Conservation (phyloP, 805 yeast genomes). For the Ogataea salicorniae region DNA sequence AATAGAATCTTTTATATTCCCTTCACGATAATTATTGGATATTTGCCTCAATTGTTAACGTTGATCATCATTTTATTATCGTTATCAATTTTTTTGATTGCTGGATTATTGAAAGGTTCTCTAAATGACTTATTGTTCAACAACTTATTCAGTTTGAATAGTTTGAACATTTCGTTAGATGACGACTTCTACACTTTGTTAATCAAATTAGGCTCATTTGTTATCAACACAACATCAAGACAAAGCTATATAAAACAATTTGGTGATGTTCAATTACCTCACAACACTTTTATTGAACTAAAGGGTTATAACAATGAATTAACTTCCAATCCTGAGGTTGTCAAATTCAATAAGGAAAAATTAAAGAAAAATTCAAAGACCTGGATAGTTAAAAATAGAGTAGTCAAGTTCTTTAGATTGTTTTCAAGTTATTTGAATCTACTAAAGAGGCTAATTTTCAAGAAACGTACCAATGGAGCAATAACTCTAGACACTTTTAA, state of each 20-base stretch:
- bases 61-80: slow-evolving; percentile 48
- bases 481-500: background rate
- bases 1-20: slow-evolving; percentile 49
- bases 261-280: slow-evolving; percentile 42
- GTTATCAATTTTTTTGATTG: slow-evolving; percentile 46
- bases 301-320: background rate
- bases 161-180: slow-evolving; percentile 35
- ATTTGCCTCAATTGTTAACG: slow-evolving; percentile 61
- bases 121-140: slow-evolving; percentile 28
- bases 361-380: no score
- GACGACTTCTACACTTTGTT: slow-evolving; percentile 68
- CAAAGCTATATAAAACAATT: slow-evolving; percentile 62
- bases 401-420: no score
- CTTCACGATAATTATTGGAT: slow-evolving; percentile 49
- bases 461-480: slow-evolving; percentile 8
- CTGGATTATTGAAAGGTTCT: slow-evolving; percentile 50
- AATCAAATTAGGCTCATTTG: slow-evolving; percentile 54
- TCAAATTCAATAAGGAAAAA: background rate
- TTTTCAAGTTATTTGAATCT: no score
- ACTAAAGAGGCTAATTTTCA: background rate
- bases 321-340: background rate
- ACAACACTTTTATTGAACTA: slow-evolving; percentile 50
- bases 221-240: slow-evolving; percentile 62
- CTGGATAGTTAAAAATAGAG: no score
- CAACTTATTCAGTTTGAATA: slow-evolving; percentile 28